Base-by-base conservation (phyloP, 345 rosid genomes). In the Boechera stricta region DNA sequence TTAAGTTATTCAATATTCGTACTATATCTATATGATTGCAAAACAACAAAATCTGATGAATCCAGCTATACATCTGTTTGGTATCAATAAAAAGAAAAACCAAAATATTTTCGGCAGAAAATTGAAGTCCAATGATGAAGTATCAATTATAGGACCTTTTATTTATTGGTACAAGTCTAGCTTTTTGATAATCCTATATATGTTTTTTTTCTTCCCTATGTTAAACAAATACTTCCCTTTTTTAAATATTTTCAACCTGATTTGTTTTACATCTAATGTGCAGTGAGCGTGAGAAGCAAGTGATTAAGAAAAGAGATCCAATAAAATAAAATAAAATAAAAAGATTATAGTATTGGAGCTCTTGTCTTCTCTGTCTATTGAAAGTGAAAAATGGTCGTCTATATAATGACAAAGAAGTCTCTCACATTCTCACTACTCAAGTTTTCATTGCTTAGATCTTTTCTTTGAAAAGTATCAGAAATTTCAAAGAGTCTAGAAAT, bases 351-450 rank as follows among this genome's bases (percentile, higher is more conserved):
- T 69, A 12, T 13, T 35, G 51, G 35, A 33, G 35, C 35, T 33
- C 35, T 33, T 33, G 5, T 33, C 35, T 33, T 33, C 35, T 33
- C 6, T 33, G 12, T 39, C 29, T 28, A 21, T 21, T 28, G 29
- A 28, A 8, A 73, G 24, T 29, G 44, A 54, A 7, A 33, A 64
- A 36, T 36, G 21, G 65, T 57, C 39, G 64, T 7, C 69, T 76
- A 41, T 76, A 76, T 61, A 76, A 61, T 41, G 48, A 52, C 45
- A 18, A 41, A 32, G 31, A 61, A 26, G 32, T 69, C 45, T 76
- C 69, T 41, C 11, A 59, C 24, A 52, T 67, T 68, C 32, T 60
- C 79, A 60, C 69, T 41, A 58, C 79, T 75, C 73, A 75, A 49
- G 7, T 28, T 1, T 48, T 49, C 68, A 48, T 67, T 16, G 11